Evolutionary conservation across 208 protist species (phyloP), one percentile per base, ranked within the genome.

Genomic region (Crithidia sp.): DNA sequence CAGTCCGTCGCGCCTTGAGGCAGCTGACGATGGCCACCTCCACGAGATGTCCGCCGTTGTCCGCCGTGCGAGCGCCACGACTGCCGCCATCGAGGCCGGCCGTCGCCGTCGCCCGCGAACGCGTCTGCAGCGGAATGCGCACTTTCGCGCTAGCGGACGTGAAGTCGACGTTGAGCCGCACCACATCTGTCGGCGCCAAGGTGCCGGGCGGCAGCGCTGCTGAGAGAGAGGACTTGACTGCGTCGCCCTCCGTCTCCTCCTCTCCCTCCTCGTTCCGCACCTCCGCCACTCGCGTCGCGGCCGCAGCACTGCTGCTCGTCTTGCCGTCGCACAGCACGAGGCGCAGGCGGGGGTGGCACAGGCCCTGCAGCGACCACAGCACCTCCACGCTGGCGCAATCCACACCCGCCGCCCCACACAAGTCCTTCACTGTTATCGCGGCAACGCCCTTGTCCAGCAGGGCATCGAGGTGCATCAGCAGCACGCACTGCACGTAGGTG

Each of bases 11-110:
- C 4, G 95, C 74, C 85, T 99, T 99, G 85, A 99, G 97, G 72
- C 96, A 97, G 5, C 95, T 85, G 36, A 98, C 95, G 70, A 99
- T 88, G 14, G 86, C 86, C 7, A 97, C 94, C 74, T 99, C 97
- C 13, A 99, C 82, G 62, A 89, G 58, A 45, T 98, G 90, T 36
- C 89, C 79, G 36, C 95, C 83, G 74, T 97, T 94, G 19, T 79
- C 74, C 5, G 67, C 74, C 5, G 59, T 94, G 10, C 44, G 55
- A 5, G 70, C 71, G 4, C 40, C 62, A 39, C 71, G 81, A 39
- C 47, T 69, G 39, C 43, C 50, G 47, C 41, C 74, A 4, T 77
- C 77, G 19, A 55, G 41, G 43, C 39, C 76, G 60, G 65, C 61
- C 63, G 72, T n/a, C 45, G 59, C 58, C 36, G 57, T 49, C 59